These are phyloP conservation scores for Myriangium duriaei DNA, from an alignment of 2,329 filamentous ascomycete genomes.

Conservation along the genomic window DNA sequence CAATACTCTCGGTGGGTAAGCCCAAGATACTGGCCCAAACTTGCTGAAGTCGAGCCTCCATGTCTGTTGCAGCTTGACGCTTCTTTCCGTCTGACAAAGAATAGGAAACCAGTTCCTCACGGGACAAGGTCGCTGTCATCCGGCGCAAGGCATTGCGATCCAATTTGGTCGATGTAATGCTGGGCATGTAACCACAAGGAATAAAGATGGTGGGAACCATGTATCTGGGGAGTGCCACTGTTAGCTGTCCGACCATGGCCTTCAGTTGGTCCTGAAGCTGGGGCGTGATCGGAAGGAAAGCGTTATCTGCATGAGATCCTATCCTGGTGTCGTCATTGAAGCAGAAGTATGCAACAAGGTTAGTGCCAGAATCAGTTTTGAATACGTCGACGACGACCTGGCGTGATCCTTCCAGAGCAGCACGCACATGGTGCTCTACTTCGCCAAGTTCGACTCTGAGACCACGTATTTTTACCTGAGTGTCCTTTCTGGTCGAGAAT, in stretches of 20 bases:
- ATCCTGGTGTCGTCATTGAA: constrained; percentile 39
- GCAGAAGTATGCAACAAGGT: constrained; percentile 32
- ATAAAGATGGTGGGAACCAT: constrained; percentile 86
- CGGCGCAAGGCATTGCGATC: background rate
- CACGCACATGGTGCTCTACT: constrained; percentile 47
- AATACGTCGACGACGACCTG: constrained; percentile 52
- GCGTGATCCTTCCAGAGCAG: constrained; percentile 55
- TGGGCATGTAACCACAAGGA: constrained; percentile 56
- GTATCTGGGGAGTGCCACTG: constrained; percentile 54
- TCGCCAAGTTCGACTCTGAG: constrained; percentile 82
- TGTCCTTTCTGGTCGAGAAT: constrained; percentile 76
- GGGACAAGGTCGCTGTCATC: background rate
- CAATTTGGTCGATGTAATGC: background rate
- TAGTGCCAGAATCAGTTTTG: constrained; percentile 24
- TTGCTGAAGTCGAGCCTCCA: background rate
- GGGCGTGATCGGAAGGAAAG: background rate
- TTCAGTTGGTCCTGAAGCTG: constrained; percentile 35
- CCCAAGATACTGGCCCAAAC: constrained; percentile 1
- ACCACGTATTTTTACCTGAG: constrained; percentile 82
- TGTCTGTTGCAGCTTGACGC: background rate
- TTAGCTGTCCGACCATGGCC: constrained; percentile 47
- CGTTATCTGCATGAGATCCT: constrained; percentile 49
- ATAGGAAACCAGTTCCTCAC: background rate
- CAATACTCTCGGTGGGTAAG: background rate
- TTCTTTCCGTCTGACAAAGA: background rate